Conservation (phyloP, 2,329 filamentous ascomycete genomes). For the Cyphellophora attinorum region DNA sequence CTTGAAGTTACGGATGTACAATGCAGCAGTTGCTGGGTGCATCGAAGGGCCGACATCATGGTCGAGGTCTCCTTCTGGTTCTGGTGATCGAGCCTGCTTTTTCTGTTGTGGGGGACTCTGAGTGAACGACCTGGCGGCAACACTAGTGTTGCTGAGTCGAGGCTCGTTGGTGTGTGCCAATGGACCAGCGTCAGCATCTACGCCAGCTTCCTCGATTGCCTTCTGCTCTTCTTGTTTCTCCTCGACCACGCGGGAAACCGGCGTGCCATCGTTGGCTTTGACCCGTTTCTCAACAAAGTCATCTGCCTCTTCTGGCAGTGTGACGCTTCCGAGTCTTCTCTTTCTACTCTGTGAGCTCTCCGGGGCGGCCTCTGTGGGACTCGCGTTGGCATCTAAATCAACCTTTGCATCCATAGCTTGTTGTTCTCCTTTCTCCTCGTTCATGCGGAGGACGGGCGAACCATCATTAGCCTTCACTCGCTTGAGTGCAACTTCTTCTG, state of each 20-base stretch:
- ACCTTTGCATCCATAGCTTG: background rate
- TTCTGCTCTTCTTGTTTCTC: background rate
- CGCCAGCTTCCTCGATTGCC: background rate
- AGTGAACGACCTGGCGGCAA: background rate
- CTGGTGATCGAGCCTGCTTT: constrained; percentile 22
- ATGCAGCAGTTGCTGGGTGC: constrained; percentile 62
- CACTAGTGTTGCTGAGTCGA: no score
- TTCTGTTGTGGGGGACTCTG: constrained; percentile 7
- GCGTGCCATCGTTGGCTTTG: background rate
- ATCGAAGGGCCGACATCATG: constrained; percentile 44
- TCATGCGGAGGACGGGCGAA: background rate
- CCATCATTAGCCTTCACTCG: constrained; percentile 25
- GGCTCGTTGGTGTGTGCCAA: background rate
- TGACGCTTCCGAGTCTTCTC: constrained; percentile 55
- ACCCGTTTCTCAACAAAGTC: constrained; percentile 46
- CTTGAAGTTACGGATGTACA: constrained; percentile 89
- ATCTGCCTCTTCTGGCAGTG: constrained; percentile 46
- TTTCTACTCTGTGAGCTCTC: constrained; percentile 57
- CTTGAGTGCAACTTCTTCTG: constrained; percentile 46
- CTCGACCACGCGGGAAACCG: background rate
- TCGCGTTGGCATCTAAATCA: background rate
- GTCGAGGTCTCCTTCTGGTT: constrained; percentile 24
- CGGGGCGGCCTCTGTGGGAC: constrained; percentile 22
- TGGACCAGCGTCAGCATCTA: background rate
- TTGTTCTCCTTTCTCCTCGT: background rate